Base-by-base conservation (phyloP, 2,329 filamentous ascomycete species). In the Ophiostoma tasmaniense region DNA sequence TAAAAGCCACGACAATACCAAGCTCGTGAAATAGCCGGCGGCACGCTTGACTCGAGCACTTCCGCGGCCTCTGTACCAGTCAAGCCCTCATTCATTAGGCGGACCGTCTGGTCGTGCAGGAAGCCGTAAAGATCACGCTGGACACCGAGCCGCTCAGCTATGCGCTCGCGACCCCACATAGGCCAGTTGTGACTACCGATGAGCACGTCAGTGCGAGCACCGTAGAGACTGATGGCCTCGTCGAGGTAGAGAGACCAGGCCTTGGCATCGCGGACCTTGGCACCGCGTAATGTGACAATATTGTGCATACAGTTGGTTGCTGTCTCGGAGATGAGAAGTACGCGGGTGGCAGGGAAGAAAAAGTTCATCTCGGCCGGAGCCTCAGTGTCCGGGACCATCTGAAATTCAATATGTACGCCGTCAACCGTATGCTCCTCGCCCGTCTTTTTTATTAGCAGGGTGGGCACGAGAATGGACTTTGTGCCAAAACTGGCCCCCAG, bases 111-210 rank as follows among this genome's bases (percentile, higher is more conserved):
- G 64, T 69, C 68, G 50, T 69, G 68, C 52, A 66, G 37, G 25
- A 62, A 69, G 25, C 67, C 67, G 35, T 69, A 69, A 14, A 69
- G 37, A n/a, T 69, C 68, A 35, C 68, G 68, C 64, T 69, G 68
- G 13, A 30, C 37, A 8, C 42, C 35, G 13, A 69, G 64, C 14
- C 68, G 68, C 52, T 66, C 37, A 28, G 35, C 11, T 17, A 69
- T n/a, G 28, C 64, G 64, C 4, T 33, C 33, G 3, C 65, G 65
- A 1, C 64, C 68, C 68, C 68, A 69, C 68, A 66, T 69, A 20
- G 68, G 68, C 68, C 68, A 69, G 64, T 66, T 62, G 68, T 66
- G 68, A 64, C 68, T 69, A 25, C 64, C 68, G 37, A 69, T 62
- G 20, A 69, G 68, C 25, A 69, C 64, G 8, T 66, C 37, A 5